phyloP scores from a whole-genome alignment of 2,329 filamentous ascomycete species.

The Ramularia collo-cygni region DNA sequence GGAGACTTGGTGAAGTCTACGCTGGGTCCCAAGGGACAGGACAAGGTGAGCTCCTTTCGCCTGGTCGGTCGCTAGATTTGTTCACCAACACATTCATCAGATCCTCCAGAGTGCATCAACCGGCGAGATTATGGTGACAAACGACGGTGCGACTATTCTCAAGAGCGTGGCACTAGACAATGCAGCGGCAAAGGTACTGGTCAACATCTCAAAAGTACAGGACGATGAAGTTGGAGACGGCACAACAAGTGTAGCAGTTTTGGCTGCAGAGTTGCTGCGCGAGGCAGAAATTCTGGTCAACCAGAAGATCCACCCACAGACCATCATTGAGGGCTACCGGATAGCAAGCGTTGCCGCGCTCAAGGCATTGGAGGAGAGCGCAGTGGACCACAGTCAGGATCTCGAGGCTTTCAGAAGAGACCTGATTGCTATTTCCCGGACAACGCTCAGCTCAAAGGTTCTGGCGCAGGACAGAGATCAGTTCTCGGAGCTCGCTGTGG shows the following conservation, averaged over 20 bases:
- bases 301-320: conserved; percentile 98
- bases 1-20: conserved; percentile 97
- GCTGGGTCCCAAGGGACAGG: conserved; percentile 95
- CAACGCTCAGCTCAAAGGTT: conserved; percentile 95
- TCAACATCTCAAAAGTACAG: conserved; percentile 99
- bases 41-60: conserved; percentile 78
- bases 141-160: conserved; percentile 96
- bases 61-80: too few relatives aligned
- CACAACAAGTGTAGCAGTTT: conserved; percentile 93
- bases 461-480: conserved; percentile 88
- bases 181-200: conserved; percentile 92
- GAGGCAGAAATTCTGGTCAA: conserved; percentile 96
- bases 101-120: conserved; percentile 58
- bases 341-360: conserved; percentile 91
- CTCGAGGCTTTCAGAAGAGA: conserved; percentile 81
- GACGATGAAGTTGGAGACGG: conserved; percentile 98
- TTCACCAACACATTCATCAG: conserved; percentile 9
- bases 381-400: conserved; percentile 84
- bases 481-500: conserved; percentile 81
- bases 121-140: conserved; percentile 95
- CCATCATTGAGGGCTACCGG: conserved; percentile 97
- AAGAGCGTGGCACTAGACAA: conserved; percentile 99
- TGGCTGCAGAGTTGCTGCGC: conserved; percentile 88
- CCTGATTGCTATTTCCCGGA: conserved; percentile 81
- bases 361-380: conserved; percentile 71